phyloP scores from a whole-genome alignment of 2,329 filamentous ascomycete species.

The Beauveria scarabaeidicola region DNA sequence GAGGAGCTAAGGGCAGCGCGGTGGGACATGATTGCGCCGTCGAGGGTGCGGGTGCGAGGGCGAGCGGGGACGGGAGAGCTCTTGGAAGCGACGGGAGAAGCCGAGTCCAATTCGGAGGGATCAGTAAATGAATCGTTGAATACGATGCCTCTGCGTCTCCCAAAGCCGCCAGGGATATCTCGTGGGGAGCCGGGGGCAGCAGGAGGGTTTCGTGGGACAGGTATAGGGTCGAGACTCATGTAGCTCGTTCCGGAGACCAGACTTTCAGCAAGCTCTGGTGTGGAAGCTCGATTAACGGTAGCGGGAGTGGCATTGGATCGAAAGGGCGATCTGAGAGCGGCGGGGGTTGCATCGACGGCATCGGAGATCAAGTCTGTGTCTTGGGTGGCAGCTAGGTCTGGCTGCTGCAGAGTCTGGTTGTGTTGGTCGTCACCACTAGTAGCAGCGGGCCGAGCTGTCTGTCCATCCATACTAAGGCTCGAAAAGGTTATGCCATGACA shows the following conservation, averaged over 20 bases:
- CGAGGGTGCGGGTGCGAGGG: slow-evolving; percentile 51
- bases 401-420: not conserved
- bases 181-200: slow-evolving; percentile 25
- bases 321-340: not conserved
- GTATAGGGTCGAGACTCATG: not conserved
- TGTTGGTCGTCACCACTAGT: not conserved
- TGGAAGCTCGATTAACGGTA: not conserved
- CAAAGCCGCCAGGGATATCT: slow-evolving; percentile 27
- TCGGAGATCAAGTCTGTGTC: not conserved
- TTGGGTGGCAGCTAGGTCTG: not conserved
- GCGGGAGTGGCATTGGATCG: not conserved
- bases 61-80: slow-evolving; percentile 31
- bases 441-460: slow-evolving; percentile 5
- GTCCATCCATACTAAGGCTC: slow-evolving; percentile 6
- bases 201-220: slow-evolving; percentile 15
- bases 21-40: slow-evolving; percentile 43
- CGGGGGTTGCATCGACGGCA: not conserved
- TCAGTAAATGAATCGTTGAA: slow-evolving; percentile 49
- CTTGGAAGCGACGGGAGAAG: slow-evolving; percentile 21
- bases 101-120: slow-evolving; percentile 40
- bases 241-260: not conserved
- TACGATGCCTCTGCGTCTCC: slow-evolving; percentile 49
- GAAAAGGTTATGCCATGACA: slow-evolving; percentile 7
- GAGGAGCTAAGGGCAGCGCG: slow-evolving; percentile 27
- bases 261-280: slow-evolving; percentile 1